Percentiles rank a stretch among this genome's conserved stretches.
Conservation (phyloP, 805 yeast species). For the Starmera quercuum region DNA sequence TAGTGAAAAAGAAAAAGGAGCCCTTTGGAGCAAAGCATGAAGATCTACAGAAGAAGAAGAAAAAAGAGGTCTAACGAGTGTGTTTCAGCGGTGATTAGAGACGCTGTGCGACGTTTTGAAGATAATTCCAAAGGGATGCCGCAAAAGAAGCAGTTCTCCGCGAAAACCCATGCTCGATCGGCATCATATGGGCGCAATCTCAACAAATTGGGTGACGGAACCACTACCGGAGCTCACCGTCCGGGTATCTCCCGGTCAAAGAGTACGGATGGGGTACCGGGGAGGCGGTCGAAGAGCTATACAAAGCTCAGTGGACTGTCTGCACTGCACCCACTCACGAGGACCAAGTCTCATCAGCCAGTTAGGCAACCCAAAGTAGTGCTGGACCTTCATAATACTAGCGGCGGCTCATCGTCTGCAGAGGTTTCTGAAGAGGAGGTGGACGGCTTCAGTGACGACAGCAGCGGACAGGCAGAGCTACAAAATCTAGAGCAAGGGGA, state of each 20-base stretch:
- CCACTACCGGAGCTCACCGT: conserved; percentile 14
- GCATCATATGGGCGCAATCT: conserved; percentile 19
- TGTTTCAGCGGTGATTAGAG: too few relatives aligned
- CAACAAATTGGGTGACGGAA: conserved; percentile 15
- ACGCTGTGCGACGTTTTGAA: too few relatives aligned
- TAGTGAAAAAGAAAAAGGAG: too few relatives aligned
- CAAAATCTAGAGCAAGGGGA: not conserved
- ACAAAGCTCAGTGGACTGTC: conserved; percentile 11
- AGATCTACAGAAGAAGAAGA: too few relatives aligned
- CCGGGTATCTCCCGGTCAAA: conserved; percentile 17
- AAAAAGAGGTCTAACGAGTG: too few relatives aligned
- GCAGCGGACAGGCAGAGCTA: not conserved
- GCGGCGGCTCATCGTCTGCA: too few relatives aligned
- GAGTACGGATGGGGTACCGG: conserved; percentile 13
- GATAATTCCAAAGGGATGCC: too few relatives aligned
- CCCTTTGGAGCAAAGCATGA: too few relatives aligned
- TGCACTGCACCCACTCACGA: conserved; percentile 14
- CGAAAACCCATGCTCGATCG: conserved; percentile 15
- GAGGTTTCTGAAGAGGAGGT: conserved; percentile 18
- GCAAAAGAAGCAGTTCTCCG: conserved; percentile 15
- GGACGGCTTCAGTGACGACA: conserved; percentile 16
- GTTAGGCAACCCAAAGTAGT: too few relatives aligned
- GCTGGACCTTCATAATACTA: too few relatives aligned
- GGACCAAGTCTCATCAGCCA: conserved; percentile 15
- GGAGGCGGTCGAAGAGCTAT: conserved; percentile 12